Evolutionary conservation across 1,284 basidiomycete species (phyloP).

Genomic region (Gomphus sp.): DNA sequence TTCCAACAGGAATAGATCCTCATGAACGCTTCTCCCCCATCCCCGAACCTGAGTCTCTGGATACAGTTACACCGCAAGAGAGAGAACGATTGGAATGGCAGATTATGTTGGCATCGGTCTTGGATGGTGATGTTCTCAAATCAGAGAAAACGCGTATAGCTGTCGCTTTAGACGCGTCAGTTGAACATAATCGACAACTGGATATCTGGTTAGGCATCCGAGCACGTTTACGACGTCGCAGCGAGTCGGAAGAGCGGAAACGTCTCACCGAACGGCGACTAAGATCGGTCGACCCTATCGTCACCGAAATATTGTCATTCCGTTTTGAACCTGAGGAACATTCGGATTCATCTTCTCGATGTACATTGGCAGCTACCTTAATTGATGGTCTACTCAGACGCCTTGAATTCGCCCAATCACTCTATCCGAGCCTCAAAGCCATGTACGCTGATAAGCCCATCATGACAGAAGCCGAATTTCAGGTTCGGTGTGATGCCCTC

Average conservation of each 20-base stretch:
- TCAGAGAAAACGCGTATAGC: conserved; percentile 89
- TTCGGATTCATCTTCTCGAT: conserved; percentile 30
- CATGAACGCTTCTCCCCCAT: conserved; percentile 44
- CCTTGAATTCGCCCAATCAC: conserved; percentile 74
- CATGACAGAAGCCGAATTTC: conserved; percentile 59
- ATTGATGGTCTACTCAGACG: conserved; percentile 70
- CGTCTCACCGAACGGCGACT: conserved; percentile 77
- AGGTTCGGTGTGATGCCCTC: conserved; percentile 74
- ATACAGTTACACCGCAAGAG: conserved; percentile 60
- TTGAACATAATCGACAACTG: conserved; percentile 53
- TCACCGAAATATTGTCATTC: conserved; percentile 79
- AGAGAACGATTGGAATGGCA: conserved; percentile 89
- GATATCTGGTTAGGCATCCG: conserved; percentile 88
- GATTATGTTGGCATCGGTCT: conserved; percentile 85
- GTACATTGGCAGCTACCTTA: conserved; percentile 48
- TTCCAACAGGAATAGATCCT: conserved; percentile 33
- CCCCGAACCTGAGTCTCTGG: conserved; percentile 49
- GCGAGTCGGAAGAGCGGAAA: conserved; percentile 76
- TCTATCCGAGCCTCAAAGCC: conserved; percentile 81
- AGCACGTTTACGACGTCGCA: conserved; percentile 74
- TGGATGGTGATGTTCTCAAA: conserved; percentile 87
- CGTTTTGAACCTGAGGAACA: conserved; percentile 31
- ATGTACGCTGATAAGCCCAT: conserved; percentile 73
- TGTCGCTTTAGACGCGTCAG: conserved; percentile 56
- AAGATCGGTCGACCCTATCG: conserved; percentile 71